phyloP scores from a whole-genome alignment of 345 rosid species.

The Streptanthus diversifolius region DNA sequence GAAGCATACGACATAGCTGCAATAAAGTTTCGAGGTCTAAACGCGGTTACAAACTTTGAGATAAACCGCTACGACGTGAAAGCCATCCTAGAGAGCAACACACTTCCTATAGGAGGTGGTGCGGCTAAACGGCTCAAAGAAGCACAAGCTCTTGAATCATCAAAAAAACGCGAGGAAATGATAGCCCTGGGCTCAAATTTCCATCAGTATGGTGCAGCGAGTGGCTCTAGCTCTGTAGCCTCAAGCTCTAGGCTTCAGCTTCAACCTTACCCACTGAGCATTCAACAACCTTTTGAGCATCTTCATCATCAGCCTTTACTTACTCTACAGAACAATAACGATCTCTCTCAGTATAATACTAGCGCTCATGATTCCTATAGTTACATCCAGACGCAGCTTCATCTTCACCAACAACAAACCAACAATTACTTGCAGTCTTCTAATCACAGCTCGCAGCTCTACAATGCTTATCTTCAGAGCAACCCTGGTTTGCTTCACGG shows the following conservation, averaged over 20 bases:
- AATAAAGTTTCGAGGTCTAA: constrained; percentile 86
- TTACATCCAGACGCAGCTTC: constrained; percentile 77
- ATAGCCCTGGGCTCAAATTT: constrained; percentile 68
- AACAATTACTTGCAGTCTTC: constrained; percentile 42
- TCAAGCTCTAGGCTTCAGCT: constrained; percentile 46
- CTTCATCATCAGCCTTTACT: constrained; percentile 56
- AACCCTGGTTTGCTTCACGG: constrained; percentile 74
- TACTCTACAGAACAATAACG: constrained; percentile 66
- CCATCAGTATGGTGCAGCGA: constrained; percentile 49
- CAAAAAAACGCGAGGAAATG: constrained; percentile 82
- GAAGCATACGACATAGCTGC: constrained; percentile 99
- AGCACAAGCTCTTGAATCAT: constrained; percentile 92
- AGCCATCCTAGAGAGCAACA: constrained; percentile 90
- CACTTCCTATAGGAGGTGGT: constrained; percentile 94
- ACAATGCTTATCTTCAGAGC: constrained; percentile 62
- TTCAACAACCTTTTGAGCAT: constrained; percentile 55
- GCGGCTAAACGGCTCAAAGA: constrained; percentile 94
- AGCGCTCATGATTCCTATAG: constrained; percentile 55
- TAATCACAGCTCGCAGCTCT: constrained; percentile 51
- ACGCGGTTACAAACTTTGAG: constrained; percentile 94
- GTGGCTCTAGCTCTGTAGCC: constrained; percentile 43
- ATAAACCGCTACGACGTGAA: constrained; percentile 95
- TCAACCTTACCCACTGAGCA: constrained; percentile 63
- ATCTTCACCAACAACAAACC: constrained; percentile 55
- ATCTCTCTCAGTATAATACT: constrained; percentile 53